Base-by-base conservation (phyloP, 352 stramenopile genomes). In the Globisporangium mamillatum region DNA sequence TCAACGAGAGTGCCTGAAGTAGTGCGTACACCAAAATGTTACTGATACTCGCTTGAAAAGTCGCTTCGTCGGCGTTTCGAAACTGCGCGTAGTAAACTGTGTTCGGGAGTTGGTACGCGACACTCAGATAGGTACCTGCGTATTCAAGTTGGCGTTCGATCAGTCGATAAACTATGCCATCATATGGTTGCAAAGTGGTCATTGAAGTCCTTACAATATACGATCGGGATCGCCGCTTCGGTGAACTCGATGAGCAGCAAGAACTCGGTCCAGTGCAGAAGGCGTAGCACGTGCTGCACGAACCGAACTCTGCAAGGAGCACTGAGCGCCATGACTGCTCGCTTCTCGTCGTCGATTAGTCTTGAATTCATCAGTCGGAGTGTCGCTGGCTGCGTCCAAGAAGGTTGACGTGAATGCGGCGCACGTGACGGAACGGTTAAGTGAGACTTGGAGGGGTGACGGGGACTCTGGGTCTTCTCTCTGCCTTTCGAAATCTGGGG, bases 211-310 rank as follows among this genome's bases (percentile, higher is more conserved):
- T 41, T 63, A 76, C 70, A 53, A 36, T 77, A 77, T 2, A 77
- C 44, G 18, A 72, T 62, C 1, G 68, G 63, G 18, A 77, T 46
- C 22, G 74, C 52, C 20, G 69, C 48, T 44, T 77, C 71, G 8
- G 59, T 61, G 14, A 72, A 74, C 32, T 71, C 64, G 27, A 69
- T 53, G 5, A 77, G 56, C 7, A 74, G 29, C 6, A 77, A 25
- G 60, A 67, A 77, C 41, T 77, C 67, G 8, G 57, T 57, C 41
- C 69, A 46, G 50, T 68, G 50, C 9, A 76, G 63, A 5, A 73
- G 9, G 0, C 57, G 14, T 0, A 64, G 34, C 25, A 57, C 44
- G 16, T 69, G 24, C 53, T 56, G 64, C 3, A 69, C 54, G 25
- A 59, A 58, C 16, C 22, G 18, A 38, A 1, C 38, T 32, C 27